Conservation (phyloP, 2,329 filamentous ascomycete genomes). For the Alternaria sp. region DNA sequence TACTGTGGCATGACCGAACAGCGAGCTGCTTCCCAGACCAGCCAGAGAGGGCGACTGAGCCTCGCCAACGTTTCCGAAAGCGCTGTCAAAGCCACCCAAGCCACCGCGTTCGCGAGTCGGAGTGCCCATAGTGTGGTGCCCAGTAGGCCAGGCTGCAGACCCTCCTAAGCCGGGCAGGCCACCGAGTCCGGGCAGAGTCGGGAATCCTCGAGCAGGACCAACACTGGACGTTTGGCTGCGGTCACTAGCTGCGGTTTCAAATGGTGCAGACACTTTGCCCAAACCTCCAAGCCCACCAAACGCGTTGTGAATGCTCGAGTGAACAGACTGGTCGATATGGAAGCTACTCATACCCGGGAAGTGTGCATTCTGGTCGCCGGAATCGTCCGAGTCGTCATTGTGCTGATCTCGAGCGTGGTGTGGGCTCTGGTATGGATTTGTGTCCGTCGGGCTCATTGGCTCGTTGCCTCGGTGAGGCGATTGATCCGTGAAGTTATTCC, state of each 20-base stretch:
- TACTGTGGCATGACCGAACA: conserved; percentile 73
- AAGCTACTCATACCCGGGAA: conserved; percentile 62
- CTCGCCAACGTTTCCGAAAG: conserved; percentile 79
- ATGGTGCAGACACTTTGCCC: conserved; percentile 52
- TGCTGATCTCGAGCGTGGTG: conserved; percentile 74
- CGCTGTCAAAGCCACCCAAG: conserved; percentile 58
- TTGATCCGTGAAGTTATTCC: conserved; percentile 64
- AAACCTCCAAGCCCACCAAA: conserved; percentile 65
- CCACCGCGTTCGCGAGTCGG: conserved; percentile 66
- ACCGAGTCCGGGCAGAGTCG: conserved; percentile 65
- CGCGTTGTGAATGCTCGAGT: conserved; percentile 51
- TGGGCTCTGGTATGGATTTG: conserved; percentile 95
- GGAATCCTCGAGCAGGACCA: conserved; percentile 74
- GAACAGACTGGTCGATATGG: conserved; percentile 54
- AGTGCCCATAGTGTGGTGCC: conserved; percentile 76
- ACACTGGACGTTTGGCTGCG: conserved; percentile 92
- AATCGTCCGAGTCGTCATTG: conserved; percentile 64
- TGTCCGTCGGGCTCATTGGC: conserved; percentile 88
- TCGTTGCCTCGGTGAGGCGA: conserved; percentile 65
- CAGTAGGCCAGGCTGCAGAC: conserved; percentile 67
- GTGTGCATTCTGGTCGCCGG: conserved; percentile 59
- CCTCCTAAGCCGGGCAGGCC: conserved; percentile 65
- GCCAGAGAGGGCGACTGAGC: conserved; percentile 76
- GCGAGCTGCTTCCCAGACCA: conserved; percentile 65
- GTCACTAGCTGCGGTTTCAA: conserved; percentile 74